Evolutionary conservation across 2,329 filamentous ascomycete genomes (phyloP).

Genomic region (Epichloe gansuensis): DNA sequence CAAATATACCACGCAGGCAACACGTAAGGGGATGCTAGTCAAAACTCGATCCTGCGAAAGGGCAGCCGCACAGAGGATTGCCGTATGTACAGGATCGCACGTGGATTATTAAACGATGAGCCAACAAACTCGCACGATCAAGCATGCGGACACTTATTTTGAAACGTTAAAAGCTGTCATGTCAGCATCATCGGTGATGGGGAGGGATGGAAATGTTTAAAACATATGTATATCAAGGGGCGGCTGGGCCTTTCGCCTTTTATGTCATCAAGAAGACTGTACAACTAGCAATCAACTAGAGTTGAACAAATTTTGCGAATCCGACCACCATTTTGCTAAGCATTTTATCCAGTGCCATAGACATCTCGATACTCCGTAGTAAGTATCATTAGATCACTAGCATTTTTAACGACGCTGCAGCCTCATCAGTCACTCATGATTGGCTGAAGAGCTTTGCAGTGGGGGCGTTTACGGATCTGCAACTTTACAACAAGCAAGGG

Average conservation of each 20-base stretch:
- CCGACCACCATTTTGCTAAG: neutral
- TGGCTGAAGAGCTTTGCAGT: neutral
- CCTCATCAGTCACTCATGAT: neutral
- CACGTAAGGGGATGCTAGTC: conserved; percentile 10
- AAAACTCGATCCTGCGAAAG: conserved; percentile 3
- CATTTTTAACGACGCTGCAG: neutral
- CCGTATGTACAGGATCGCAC: conserved; percentile 14
- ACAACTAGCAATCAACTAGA: conserved; percentile 6
- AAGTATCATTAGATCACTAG: no score
- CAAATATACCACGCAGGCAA: conserved; percentile 18
- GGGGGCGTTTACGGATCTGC: neutral
- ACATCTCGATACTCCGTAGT: no score
- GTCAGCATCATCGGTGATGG: neutral
- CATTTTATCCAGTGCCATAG: neutral
- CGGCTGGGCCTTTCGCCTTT: neutral
- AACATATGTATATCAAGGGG: conserved; percentile 4
- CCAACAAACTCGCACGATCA: neutral
- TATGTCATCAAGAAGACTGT: conserved; percentile 8
- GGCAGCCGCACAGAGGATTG: conserved; percentile 8
- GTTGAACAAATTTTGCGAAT: neutral
- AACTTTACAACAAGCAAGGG: neutral
- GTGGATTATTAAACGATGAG: conserved; percentile 16
- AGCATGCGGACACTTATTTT: neutral
- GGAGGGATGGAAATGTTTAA: neutral
- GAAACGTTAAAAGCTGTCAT: neutral